Conservation (phyloP, 768 basidiomycete genomes). For the Termitomyces sp. region DNA sequence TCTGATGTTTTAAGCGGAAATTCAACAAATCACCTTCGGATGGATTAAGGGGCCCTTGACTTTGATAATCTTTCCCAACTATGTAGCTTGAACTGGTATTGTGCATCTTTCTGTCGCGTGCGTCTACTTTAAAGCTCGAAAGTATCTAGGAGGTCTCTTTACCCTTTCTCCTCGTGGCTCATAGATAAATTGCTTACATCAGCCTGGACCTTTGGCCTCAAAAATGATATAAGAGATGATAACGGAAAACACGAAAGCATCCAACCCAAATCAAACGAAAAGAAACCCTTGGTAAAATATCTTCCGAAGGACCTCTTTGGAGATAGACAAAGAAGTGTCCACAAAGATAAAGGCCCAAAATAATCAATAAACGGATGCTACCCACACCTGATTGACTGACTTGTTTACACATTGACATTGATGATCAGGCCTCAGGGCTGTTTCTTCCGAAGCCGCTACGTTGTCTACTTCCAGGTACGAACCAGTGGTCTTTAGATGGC, state of each 20-base stretch:
- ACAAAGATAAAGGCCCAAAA: background rate
- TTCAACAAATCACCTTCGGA: background rate
- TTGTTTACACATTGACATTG: background rate
- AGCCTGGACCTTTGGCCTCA: background rate
- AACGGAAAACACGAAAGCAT: background rate
- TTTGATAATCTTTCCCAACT: background rate
- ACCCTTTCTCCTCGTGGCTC: too few relatives aligned
- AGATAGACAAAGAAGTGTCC: background rate
- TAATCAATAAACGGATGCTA: background rate
- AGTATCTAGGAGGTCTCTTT: background rate
- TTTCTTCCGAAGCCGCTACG: background rate
- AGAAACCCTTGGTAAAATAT: background rate
- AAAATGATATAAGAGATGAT: background rate
- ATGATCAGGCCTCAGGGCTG: background rate
- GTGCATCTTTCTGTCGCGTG: background rate
- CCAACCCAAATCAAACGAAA: background rate
- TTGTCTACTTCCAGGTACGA: background rate
- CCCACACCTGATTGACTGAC: background rate
- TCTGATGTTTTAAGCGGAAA: background rate
- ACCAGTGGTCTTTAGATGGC: background rate
- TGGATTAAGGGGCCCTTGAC: background rate
- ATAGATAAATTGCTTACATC: background rate
- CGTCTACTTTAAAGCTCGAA: background rate
- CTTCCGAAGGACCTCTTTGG: background rate
- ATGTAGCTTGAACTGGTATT: background rate